Percentiles rank a stretch among this genome's conserved stretches.
Evolutionary conservation across 345 rosid genomes (phyloP).

Genomic region (Clausena lansium): DNA sequence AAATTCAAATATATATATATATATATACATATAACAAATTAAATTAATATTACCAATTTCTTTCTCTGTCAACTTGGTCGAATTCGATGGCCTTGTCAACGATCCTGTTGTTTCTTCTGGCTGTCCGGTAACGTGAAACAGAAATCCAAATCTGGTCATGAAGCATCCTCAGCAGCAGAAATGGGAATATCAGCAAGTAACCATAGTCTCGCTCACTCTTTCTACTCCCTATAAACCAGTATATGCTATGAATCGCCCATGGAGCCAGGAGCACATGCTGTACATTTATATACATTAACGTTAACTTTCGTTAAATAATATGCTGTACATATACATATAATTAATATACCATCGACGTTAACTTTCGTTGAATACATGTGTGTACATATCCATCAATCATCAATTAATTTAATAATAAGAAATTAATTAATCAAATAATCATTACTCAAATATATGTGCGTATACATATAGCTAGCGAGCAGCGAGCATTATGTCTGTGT

Average conservation of each 20-base stretch:
- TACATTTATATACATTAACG: no score
- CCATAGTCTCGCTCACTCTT: constrained; percentile 31
- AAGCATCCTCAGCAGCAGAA: constrained; percentile 37
- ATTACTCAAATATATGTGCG: not conserved
- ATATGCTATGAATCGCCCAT: constrained; percentile 48
- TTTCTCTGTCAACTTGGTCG: constrained; percentile 66
- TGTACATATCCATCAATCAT: no score
- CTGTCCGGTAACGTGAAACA: constrained; percentile 45
- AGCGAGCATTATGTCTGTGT: constrained; percentile 15
- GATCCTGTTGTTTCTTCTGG: constrained; percentile 51
- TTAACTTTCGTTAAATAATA: no score
- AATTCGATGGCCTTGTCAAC: constrained; percentile 60
- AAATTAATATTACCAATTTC: constrained; percentile 37
- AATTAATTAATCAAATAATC: not conserved
- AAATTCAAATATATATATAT: not conserved
- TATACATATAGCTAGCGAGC: not conserved
- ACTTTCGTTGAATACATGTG: no score
- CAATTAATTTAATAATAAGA: no score
- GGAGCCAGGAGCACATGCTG: constrained; percentile 57
- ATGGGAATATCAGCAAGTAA: constrained; percentile 38
- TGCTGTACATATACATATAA: no score
- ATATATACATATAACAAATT: no score
- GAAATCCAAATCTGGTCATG: constrained; percentile 68
- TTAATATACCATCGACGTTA: no score
- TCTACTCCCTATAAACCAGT: constrained; percentile 28